A percentile compares a stretch with the other conserved stretches of the same genome.
phyloP scores from a whole-genome alignment of 371 early-diverging fungal species.

The Thermomucor indicae-seudaticae region DNA sequence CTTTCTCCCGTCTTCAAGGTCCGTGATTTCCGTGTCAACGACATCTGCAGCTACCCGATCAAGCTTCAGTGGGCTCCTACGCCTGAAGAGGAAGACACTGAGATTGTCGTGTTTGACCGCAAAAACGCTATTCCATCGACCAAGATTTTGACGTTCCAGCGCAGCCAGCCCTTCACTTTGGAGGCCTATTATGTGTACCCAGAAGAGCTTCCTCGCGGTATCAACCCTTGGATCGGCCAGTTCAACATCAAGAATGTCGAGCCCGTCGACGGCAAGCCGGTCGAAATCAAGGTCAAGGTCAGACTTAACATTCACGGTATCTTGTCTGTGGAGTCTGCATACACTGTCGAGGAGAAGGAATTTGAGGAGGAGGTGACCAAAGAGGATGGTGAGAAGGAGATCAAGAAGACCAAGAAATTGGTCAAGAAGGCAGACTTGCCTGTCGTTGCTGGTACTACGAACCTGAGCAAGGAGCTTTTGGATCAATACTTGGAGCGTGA shows the following conservation, averaged over 20 bases:
- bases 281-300: slow-evolving; percentile 92
- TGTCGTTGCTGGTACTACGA: slow-evolving; percentile 60
- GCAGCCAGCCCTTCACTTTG: slow-evolving; percentile 75
- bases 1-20: slow-evolving; percentile 97
- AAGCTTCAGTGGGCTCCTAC: slow-evolving; percentile 69
- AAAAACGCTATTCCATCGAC: slow-evolving; percentile 79
- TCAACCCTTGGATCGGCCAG: slow-evolving; percentile 71
- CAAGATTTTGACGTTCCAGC: slow-evolving; percentile 84
- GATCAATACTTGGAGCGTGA: slow-evolving; percentile 72
- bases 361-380: slow-evolving; percentile 65
- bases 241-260: slow-evolving; percentile 60
- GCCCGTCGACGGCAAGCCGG: slow-evolving; percentile 46
- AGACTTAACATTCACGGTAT: slow-evolving; percentile 83
- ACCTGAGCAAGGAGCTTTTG: slow-evolving; percentile 54
- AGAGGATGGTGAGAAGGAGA: slow-evolving; percentile 58
- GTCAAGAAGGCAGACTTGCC: slow-evolving; percentile 86
- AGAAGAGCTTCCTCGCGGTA: slow-evolving; percentile 63
- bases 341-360: slow-evolving; percentile 85
- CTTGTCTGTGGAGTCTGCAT: slow-evolving; percentile 79
- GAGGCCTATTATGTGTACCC: slow-evolving; percentile 74
- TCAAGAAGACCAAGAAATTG: slow-evolving; percentile 80
- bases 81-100: slow-evolving; percentile 69
- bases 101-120: slow-evolving; percentile 65
- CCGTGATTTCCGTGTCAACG: slow-evolving; percentile 91
- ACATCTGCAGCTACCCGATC: slow-evolving; percentile 68